Conservation (phyloP, 768 basidiomycete species). For the Panus rudis region DNA sequence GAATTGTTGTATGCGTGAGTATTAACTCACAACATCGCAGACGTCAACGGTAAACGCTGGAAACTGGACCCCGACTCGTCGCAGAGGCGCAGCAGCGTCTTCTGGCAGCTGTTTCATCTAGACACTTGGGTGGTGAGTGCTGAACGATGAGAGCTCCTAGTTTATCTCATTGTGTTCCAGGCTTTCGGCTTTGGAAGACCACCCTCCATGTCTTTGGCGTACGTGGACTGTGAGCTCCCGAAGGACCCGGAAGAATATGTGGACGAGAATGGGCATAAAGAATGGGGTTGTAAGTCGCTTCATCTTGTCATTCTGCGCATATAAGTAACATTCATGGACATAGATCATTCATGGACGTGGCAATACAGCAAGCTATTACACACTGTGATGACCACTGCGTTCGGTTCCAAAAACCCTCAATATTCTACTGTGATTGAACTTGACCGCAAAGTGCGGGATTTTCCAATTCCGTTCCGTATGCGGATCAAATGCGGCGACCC, state of each 20-base stretch:
- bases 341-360: slow-evolving; percentile 52
- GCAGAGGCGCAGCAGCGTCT: slow-evolving; percentile 46
- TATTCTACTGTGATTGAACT: slow-evolving; percentile 42
- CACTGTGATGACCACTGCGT: slow-evolving; percentile 40
- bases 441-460: slow-evolving; percentile 45
- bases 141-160: background rate
- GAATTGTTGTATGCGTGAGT: background rate
- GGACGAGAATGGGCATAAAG: slow-evolving; percentile 27
- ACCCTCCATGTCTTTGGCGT: slow-evolving; percentile 42
- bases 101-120: slow-evolving; percentile 62
- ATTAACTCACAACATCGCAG: slow-evolving; percentile 23
- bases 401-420: slow-evolving; percentile 32
- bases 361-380: slow-evolving; percentile 49
- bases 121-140: slow-evolving; percentile 53
- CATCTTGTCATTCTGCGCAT: background rate
- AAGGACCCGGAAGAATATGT: slow-evolving; percentile 32
- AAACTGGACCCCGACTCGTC: slow-evolving; percentile 39
- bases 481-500: slow-evolving; percentile 23
- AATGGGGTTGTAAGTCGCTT: slow-evolving; percentile 35
- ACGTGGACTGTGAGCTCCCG: slow-evolving; percentile 52
- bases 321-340: background rate
- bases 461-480: slow-evolving; percentile 39
- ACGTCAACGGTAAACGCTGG: slow-evolving; percentile 56
- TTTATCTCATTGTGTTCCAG: slow-evolving; percentile 26
- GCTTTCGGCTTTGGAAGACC: slow-evolving; percentile 59